Conservation (phyloP, 2,329 filamentous ascomycete genomes). For the Cordyceps tenuipes region DNA sequence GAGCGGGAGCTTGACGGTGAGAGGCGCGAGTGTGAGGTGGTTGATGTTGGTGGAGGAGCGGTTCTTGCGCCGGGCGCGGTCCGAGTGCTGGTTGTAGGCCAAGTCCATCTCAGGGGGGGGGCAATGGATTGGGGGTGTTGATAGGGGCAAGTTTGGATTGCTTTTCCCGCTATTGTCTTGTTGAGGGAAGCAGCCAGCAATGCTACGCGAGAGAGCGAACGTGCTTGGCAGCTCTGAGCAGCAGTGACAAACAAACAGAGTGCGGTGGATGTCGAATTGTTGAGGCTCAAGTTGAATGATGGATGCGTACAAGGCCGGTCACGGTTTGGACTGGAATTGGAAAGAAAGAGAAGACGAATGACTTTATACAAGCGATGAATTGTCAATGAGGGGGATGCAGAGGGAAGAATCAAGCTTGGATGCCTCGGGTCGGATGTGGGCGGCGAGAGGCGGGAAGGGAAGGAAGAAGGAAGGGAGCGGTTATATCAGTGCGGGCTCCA, state of each 20-base stretch:
- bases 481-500: not conserved
- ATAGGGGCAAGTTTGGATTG: not conserved
- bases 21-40: slow-evolving; percentile 54
- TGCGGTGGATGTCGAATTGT: not conserved
- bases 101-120: slow-evolving; percentile 41
- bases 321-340: not conserved
- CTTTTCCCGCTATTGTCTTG: not conserved
- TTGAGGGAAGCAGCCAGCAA: not conserved
- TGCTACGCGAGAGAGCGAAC: not conserved
- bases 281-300: not conserved
- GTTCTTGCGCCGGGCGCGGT: slow-evolving; percentile 48
- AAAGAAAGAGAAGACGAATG: not conserved
- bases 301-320: not conserved
- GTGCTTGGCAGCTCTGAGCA: not conserved
- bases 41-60: slow-evolving; percentile 51
- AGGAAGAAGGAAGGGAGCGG: not conserved
- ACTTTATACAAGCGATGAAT: not conserved
- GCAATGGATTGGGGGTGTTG: not conserved
- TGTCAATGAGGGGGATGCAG: not conserved
- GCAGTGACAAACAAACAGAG: slow-evolving; percentile 5
- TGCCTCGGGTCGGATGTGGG: slow-evolving; percentile 10
- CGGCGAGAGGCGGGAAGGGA: not conserved
- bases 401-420: not conserved
- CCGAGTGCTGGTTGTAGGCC: slow-evolving; percentile 52
- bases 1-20: slow-evolving; percentile 53